A percentile compares a stretch with the other conserved stretches of the same genome.
Conservation (phyloP, 108 stramenopile genomes). For the Craspedostauros australis region DNA sequence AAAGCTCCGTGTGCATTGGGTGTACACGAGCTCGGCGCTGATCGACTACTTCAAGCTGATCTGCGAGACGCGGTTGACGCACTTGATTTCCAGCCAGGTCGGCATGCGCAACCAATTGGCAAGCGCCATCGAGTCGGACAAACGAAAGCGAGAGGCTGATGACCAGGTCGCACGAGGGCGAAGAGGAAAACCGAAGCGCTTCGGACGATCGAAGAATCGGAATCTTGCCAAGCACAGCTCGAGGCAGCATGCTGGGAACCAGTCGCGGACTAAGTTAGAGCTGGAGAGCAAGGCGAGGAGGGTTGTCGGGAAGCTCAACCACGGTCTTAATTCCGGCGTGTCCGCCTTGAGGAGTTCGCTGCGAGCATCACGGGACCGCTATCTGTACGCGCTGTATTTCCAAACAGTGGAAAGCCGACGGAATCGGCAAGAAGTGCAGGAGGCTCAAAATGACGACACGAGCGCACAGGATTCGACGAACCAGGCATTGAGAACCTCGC, state of each 20-base stretch:
- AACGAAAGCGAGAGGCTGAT: slow-evolving; percentile 37
- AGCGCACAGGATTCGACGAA: slow-evolving; percentile 9
- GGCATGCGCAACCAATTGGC: slow-evolving; percentile 56
- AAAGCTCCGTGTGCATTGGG: slow-evolving; percentile 77
- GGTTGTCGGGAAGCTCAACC: slow-evolving; percentile 10
- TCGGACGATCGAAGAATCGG: background rate
- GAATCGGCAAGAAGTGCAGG: slow-evolving; percentile 7
- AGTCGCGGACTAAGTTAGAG: background rate
- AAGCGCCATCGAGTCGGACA: slow-evolving; percentile 27
- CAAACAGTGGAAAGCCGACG: slow-evolving; percentile 25
- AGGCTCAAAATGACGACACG: background rate
- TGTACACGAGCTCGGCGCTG: slow-evolving; percentile 54
- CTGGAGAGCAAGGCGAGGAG: slow-evolving; percentile 7
- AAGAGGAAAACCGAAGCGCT: slow-evolving; percentile 7
- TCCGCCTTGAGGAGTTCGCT: slow-evolving; percentile 13
- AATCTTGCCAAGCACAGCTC: background rate
- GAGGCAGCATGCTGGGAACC: background rate
- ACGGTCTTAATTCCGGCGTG: slow-evolving; percentile 13
- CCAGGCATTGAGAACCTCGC: too few species aligned
- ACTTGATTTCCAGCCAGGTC: slow-evolving; percentile 30
- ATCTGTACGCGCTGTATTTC: slow-evolving; percentile 16
- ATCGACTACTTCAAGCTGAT: slow-evolving; percentile 64
- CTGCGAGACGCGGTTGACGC: slow-evolving; percentile 42
- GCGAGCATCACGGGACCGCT: slow-evolving; percentile 24
- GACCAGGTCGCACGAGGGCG: slow-evolving; percentile 12